Conservation (phyloP, 805 yeast species). For the Suhomyces canberraensis region DNA sequence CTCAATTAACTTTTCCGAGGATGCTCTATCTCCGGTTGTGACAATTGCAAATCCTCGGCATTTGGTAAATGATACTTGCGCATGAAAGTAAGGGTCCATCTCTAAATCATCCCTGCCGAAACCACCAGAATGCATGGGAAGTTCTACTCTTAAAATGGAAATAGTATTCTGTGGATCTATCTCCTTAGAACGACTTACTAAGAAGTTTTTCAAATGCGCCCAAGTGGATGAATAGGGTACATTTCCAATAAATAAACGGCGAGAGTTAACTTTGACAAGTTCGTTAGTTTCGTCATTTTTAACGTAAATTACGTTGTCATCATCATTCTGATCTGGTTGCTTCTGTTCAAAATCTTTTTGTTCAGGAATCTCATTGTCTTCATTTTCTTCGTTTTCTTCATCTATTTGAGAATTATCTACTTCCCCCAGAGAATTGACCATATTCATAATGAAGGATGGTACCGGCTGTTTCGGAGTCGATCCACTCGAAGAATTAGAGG, state of each 20-base stretch:
- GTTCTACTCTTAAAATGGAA: constrained; percentile 35
- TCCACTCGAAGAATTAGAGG: constrained; percentile 1
- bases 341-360: background rate
- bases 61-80: constrained; percentile 2
- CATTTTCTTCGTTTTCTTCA: too few relatives aligned
- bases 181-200: constrained; percentile 21
- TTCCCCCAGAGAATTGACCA: too few relatives aligned
- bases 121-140: constrained; percentile 32
- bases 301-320: constrained; percentile 14
- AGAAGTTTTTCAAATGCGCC: constrained; percentile 29
- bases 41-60: constrained; percentile 67
- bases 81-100: background rate
- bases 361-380: background rate
- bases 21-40: constrained; percentile 43
- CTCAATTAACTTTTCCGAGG: constrained; percentile 48
- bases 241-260: constrained; percentile 53
- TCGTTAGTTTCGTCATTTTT: constrained; percentile 18
- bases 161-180: constrained; percentile 25
- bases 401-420: too few relatives aligned
- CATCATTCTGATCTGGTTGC: too few relatives aligned
- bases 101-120: background rate
- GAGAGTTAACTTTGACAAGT: constrained; percentile 33
- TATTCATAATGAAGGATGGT: constrained; percentile 27
- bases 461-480: constrained; percentile 10
- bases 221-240: constrained; percentile 47